Evolutionary conservation across 1,284 basidiomycete species (phyloP).

Genomic region (Coniophora puteana): DNA sequence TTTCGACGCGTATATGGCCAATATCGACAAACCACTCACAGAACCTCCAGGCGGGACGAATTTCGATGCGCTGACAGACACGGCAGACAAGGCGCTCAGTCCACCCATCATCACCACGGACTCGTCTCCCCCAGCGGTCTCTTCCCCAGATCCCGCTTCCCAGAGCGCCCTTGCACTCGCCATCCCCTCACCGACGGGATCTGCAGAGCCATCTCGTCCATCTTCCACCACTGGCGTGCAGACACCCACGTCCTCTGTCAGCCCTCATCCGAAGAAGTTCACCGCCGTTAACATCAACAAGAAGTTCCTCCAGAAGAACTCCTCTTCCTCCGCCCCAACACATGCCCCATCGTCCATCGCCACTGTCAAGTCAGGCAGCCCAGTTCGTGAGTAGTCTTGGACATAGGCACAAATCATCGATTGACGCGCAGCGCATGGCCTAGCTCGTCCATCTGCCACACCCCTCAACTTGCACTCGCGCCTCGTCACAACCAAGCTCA

Average conservation of each 20-base stretch:
- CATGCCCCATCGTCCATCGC: conserved; percentile 34
- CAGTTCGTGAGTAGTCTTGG: conserved; percentile 43
- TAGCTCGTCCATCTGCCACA: conserved; percentile 57
- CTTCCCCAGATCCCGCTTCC: conserved; percentile 9
- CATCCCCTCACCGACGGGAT: conserved; percentile 16
- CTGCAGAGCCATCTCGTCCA: conserved; percentile 18
- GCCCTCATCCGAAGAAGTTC: conserved; percentile 78
- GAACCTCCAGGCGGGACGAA: conserved; percentile 41
- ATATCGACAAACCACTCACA: conserved; percentile 45
- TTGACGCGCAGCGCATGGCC: neutral
- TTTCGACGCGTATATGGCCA: conserved; percentile 75
- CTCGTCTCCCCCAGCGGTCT: conserved; percentile 14
- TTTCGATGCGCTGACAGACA: conserved; percentile 37
- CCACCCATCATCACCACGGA: conserved; percentile 8
- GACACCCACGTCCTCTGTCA: conserved; percentile 23
- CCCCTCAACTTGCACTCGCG: conserved; percentile 63
- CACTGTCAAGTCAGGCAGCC: conserved; percentile 43
- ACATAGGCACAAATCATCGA: neutral
- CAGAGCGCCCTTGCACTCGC: conserved; percentile 9
- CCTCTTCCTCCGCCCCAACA: conserved; percentile 31
- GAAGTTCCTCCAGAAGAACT: conserved; percentile 88
- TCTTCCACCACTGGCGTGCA: conserved; percentile 13
- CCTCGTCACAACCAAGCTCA: conserved; percentile 82
- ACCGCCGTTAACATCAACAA: conserved; percentile 88
- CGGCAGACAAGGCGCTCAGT: conserved; percentile 15